Evolutionary conservation across 1,284 basidiomycete genomes (phyloP).

Genomic region (Termitomyces sp.): DNA sequence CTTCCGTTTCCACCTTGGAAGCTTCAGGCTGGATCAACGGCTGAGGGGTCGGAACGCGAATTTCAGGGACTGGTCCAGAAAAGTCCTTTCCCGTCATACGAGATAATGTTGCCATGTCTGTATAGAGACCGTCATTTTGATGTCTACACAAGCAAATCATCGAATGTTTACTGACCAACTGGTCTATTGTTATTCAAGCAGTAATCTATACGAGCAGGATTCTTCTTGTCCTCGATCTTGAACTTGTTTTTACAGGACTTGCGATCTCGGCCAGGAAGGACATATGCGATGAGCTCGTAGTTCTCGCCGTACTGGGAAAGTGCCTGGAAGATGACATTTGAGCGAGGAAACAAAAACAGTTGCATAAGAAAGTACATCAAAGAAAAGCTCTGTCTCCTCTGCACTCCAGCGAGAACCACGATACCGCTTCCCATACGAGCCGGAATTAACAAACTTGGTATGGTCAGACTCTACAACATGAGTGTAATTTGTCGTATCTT

Average conservation of each 20-base stretch:
- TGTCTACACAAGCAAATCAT: background rate
- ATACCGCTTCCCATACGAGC: constrained; percentile 71
- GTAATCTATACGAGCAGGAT: constrained; percentile 62
- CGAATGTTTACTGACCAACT: constrained; percentile 47
- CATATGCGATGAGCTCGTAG: constrained; percentile 84
- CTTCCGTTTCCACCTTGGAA: constrained; percentile 11
- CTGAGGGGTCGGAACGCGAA: constrained; percentile 45
- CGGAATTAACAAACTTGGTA: constrained; percentile 82
- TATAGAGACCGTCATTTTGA: background rate
- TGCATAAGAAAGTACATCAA: constrained; percentile 49
- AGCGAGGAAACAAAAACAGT: background rate
- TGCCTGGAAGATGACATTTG: constrained; percentile 45
- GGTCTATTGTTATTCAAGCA: constrained; percentile 64
- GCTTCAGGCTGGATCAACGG: constrained; percentile 18
- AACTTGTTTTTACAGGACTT: constrained; percentile 91
- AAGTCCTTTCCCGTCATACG: constrained; percentile 80
- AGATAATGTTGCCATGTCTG: constrained; percentile 65
- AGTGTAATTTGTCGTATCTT: constrained; percentile 65
- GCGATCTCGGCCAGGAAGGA: constrained; percentile 81
- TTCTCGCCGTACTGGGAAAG: constrained; percentile 87
- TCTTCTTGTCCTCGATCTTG: constrained; percentile 80
- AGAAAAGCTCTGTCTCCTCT: constrained; percentile 85
- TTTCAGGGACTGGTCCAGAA: constrained; percentile 71
- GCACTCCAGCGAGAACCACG: constrained; percentile 78
- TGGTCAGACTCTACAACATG: constrained; percentile 81